Evolutionary conservation across 805 yeast genomes (phyloP).

Genomic region (Kodamaea restingae): DNA sequence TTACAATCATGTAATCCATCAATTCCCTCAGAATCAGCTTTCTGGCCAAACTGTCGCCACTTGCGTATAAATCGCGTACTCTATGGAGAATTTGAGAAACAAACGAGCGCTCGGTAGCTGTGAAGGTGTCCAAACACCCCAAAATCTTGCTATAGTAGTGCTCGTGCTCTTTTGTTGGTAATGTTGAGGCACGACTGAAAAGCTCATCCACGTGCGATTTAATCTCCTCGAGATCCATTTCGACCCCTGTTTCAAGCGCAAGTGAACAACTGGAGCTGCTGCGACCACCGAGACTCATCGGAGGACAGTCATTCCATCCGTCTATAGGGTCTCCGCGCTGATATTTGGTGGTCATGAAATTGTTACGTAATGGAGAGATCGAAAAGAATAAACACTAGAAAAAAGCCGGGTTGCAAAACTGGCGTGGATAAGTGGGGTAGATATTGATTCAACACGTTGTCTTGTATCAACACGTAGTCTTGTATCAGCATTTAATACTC

Average conservation of each 20-base stretch:
- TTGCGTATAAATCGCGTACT: neutral
- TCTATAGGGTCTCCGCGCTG: slow-evolving; percentile 34
- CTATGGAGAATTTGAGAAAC: slow-evolving; percentile 11
- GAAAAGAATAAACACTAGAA: no score
- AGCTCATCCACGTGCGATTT: slow-evolving; percentile 19
- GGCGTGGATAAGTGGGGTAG: no score
- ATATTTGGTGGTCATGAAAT: slow-evolving; percentile 28
- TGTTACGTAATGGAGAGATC: neutral
- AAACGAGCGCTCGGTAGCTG: slow-evolving; percentile 10
- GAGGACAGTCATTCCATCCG: slow-evolving; percentile 59
- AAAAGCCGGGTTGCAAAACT: no score
- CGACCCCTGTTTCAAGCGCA: neutral
- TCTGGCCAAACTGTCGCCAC: slow-evolving; percentile 4
- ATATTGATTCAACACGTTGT: no score
- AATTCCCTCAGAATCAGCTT: slow-evolving; percentile 27
- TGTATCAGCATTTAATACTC: no score
- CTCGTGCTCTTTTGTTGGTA: slow-evolving; percentile 40
- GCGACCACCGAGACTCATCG: neutral
- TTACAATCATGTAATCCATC: slow-evolving; percentile 53
- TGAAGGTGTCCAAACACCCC: slow-evolving; percentile 1
- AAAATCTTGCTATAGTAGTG: slow-evolving; percentile 42
- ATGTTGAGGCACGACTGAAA: slow-evolving; percentile 20
- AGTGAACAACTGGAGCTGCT: neutral
- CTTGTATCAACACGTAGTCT: no score
- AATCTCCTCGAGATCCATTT: slow-evolving; percentile 1